A percentile compares a stretch with the other conserved stretches of the same genome.
Conservation (phyloP, 169 alveolate genomes). For the Plasmodium gaboni region DNA sequence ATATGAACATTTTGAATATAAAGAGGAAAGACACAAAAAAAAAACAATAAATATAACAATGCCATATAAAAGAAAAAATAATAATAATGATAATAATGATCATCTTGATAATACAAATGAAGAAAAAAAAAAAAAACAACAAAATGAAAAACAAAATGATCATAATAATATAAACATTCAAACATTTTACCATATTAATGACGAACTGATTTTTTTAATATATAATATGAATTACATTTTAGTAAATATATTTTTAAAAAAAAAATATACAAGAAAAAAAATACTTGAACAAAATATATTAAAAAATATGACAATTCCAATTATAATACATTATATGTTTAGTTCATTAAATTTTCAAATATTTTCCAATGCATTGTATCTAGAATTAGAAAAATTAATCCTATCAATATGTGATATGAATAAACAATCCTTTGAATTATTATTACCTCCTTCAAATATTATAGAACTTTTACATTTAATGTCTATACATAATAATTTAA, state of each 20-base stretch:
- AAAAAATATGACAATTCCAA: too few species aligned
- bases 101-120: not conserved
- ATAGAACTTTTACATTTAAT: conserved; percentile 24
- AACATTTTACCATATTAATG: not conserved
- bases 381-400: conserved; percentile 3
- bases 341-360: conserved; percentile 18
- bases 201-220: conserved; percentile 26
- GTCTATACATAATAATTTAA: conserved; percentile 9
- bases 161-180: not conserved
- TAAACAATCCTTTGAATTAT: not conserved
- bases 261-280: too few species aligned
- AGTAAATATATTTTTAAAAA: not conserved
- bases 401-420: not conserved
- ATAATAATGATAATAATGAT: not conserved
- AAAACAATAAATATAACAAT: not conserved
- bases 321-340: conserved; percentile 52
- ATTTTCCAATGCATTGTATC: conserved; percentile 44
- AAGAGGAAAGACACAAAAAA: not conserved
- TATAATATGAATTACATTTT: conserved; percentile 7
- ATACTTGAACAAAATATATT: too few species aligned
- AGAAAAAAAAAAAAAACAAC: not conserved
- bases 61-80: not conserved
- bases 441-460: conserved; percentile 11
- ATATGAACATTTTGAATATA: conserved; percentile 25
- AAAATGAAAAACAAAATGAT: not conserved